Percentiles rank a stretch among this genome's conserved stretches.
phyloP scores from a whole-genome alignment of 1,139 yeast species.

The Yamadazyma oceani region DNA sequence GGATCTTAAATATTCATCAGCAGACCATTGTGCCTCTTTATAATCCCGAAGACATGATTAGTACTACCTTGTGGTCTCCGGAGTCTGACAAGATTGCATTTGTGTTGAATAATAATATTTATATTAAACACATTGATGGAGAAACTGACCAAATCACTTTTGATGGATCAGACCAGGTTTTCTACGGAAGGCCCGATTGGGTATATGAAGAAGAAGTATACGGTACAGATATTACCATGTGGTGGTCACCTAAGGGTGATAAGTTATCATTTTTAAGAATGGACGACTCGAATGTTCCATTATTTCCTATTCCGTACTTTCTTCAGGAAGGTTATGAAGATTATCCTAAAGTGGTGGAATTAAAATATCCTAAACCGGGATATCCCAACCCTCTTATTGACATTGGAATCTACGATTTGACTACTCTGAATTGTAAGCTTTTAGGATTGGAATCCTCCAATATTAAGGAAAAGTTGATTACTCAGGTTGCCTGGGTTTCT shows the following conservation, averaged over 20 bases:
- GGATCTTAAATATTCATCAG: constrained; percentile 43
- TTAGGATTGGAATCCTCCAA: constrained; percentile 25
- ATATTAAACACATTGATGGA: constrained; percentile 25
- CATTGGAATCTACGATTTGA: constrained; percentile 35
- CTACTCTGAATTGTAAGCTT: constrained; percentile 11
- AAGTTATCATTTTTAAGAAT: constrained; percentile 48
- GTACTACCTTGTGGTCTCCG: constrained; percentile 77
- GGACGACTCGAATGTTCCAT: constrained; percentile 55
- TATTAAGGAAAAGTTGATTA: constrained; percentile 33
- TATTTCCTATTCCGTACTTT: constrained; percentile 52
- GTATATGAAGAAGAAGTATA: constrained; percentile 63
- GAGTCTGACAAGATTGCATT: constrained; percentile 63
- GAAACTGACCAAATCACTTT: constrained; percentile 37
- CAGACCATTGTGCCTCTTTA: constrained; percentile 29
- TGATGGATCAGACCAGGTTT: constrained; percentile 51
- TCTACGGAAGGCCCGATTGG: constrained; percentile 63
- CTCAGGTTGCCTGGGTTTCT: constrained; percentile 48
- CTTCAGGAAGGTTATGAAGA: constrained; percentile 47
- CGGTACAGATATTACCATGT: constrained; percentile 48
- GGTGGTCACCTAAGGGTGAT: constrained; percentile 61
- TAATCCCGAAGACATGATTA: constrained; percentile 26
- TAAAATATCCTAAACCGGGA: constrained; percentile 51
- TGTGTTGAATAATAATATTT: constrained; percentile 65
- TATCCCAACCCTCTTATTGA: constrained; percentile 44
- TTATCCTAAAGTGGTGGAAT: constrained; percentile 38